Evolutionary conservation across 306 rosid genomes (phyloP).

Genomic region (Benincasa hispida): DNA sequence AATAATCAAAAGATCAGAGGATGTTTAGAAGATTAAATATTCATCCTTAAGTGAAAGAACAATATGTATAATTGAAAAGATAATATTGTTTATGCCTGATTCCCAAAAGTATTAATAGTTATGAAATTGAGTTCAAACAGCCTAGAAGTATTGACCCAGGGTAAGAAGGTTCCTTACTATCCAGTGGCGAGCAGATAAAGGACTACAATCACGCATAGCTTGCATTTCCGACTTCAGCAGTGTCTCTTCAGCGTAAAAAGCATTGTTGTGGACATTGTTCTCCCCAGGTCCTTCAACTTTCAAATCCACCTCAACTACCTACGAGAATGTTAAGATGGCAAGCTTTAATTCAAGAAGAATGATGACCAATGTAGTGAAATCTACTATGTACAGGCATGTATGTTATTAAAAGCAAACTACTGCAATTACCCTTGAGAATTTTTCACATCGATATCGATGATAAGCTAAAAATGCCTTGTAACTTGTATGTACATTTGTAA

Average conservation of each 20-base stretch:
- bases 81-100: background rate
- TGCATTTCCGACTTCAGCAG: constrained; percentile 54
- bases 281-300: constrained; percentile 76
- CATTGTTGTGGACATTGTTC: constrained; percentile 58
- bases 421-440: background rate
- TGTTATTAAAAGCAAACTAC: background rate
- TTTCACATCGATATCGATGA: background rate
- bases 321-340: background rate
- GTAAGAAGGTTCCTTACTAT: constrained; percentile 39
- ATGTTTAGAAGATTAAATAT: background rate
- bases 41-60: too few relatives aligned
- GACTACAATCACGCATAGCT: constrained; percentile 78
- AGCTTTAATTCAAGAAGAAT: background rate
- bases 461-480: background rate
- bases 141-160: background rate
- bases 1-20: background rate
- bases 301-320: constrained; percentile 81
- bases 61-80: too few relatives aligned
- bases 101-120: background rate
- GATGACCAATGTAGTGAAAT: background rate
- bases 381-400: background rate
- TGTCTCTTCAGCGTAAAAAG: constrained; percentile 73
- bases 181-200: constrained; percentile 77
- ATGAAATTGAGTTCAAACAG: background rate
- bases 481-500: background rate